phyloP scores from a whole-genome alignment of 2,329 filamentous ascomycete genomes.

The Pseudomassariella vexata region DNA sequence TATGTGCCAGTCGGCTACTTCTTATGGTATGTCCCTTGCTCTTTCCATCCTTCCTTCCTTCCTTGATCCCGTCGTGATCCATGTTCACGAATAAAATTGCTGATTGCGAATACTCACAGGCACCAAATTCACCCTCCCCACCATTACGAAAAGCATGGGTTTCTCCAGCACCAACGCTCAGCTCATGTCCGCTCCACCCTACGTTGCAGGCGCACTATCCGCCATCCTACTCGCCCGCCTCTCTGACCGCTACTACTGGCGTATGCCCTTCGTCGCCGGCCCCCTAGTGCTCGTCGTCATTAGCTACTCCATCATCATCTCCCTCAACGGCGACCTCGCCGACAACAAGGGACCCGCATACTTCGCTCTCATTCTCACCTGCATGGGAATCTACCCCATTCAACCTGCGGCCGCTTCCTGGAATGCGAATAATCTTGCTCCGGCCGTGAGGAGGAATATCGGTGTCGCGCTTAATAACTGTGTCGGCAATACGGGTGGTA shows the following conservation, averaged over 20 bases:
- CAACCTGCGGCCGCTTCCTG: slow-evolving; percentile 60
- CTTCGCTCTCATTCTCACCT: slow-evolving; percentile 61
- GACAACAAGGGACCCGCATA: slow-evolving; percentile 51
- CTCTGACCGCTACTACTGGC: slow-evolving; percentile 58
- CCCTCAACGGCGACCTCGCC: slow-evolving; percentile 44
- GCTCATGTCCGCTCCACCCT: slow-evolving; percentile 52
- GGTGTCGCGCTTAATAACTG: slow-evolving; percentile 31
- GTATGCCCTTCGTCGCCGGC: slow-evolving; percentile 61
- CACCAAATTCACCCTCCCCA: slow-evolving; percentile 22
- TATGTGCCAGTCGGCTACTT: slow-evolving; percentile 18
- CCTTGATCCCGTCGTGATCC: too few relatives aligned
- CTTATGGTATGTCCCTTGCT: slow-evolving; percentile 15
- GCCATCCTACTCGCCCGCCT: slow-evolving; percentile 60
- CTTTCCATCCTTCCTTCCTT: too few relatives aligned
- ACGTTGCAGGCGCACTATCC: slow-evolving; percentile 55
- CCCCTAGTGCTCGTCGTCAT: slow-evolving; percentile 53
- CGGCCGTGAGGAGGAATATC: slow-evolving; percentile 27
- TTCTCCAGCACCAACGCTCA: slow-evolving; percentile 29
- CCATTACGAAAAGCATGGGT: slow-evolving; percentile 30
- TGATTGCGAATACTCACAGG: too few relatives aligned
- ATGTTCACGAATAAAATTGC: too few relatives aligned
- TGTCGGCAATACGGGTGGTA: slow-evolving; percentile 33
- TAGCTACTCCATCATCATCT: slow-evolving; percentile 54
- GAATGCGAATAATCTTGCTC: slow-evolving; percentile 62
- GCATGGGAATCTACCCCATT: slow-evolving; percentile 65